Base-by-base conservation (phyloP, 768 basidiomycete genomes). In the Amanita molliuscula region DNA sequence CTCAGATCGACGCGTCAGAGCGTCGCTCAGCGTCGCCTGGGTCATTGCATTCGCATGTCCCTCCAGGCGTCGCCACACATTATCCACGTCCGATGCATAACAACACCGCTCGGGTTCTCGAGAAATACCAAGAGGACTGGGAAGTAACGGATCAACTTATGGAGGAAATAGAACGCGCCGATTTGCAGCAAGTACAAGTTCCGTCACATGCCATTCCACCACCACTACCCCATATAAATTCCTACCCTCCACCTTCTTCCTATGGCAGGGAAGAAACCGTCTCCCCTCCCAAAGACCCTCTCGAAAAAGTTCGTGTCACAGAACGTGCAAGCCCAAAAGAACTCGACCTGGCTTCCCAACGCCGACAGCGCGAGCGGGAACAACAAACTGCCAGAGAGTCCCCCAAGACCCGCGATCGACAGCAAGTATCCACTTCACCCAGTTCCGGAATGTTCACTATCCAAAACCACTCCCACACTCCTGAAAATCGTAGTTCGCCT, bases 111-210 rank as follows among this genome's bases (percentile, higher is more conserved):
- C 75, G 72, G 25, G 82, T 84, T 59, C 72, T 83, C 16, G 64
- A 69, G 0, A 76, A 78, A 50, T 79, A 74, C 58, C 74, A 77
- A 36, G 63, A 78, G 36, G 71, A 71, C 35, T 84, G 78, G 73
- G 74, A 82, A 44, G 76, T 86, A 72, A 83, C 83, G 0, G 77
- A 78, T 31, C 80, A 85, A 54, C 70, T 85, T 25, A 67, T 85
- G 63, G 79, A 78, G 28, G 81, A 85, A 54, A 82, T 85, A 53
- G 84, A 87, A 59, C 75, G 78, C 37, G 80, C 79, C n/a, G 81
- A 84, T 62, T 64, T 77, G 54, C 77, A 81, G 49, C 80, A 80
- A 59, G 63, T 73, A 8, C 75, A 78, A 43, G 40, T 46, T 15
- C 44, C 20, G 59, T 68, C 67, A 34, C 72, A 74, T 55, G 65